Base-by-base conservation (phyloP, 352 stramenopile species). In the Phytophthora megakarya region DNA sequence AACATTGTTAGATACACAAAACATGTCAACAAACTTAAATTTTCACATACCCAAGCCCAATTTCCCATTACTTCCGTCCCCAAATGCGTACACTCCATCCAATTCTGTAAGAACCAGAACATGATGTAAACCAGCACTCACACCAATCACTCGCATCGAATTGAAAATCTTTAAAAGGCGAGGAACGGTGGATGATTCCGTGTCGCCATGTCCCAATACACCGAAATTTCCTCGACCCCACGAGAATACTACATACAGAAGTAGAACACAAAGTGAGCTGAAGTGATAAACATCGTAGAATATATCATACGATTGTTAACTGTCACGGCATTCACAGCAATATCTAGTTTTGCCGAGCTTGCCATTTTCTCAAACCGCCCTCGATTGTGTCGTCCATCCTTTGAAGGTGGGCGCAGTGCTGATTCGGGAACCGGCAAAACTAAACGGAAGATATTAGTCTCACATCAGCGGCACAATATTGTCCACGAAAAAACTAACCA, bases 1-100 rank as follows among this genome's bases (percentile, higher is more conserved):
- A 59, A 46, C 15, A 25, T 3, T 18, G 19, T 56, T 46, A 54
- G 33, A 16, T 30, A 8, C n/a, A 16, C n/a, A 49, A 7, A 16
- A 9, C 15, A 8, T 43, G 12, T 9, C 44, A 23, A 22, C 22
- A 58, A 19, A 22, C 16, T 2, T 19, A n/a, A 15, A 23, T 1
- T n/a, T 65, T 5, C 9, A 61, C 54, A 16, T 72, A 92, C 82
- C 84, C 21, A 81, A 28, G 18, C 86, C 86, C 10, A 93, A 65
- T 37, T 92, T 86, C 10, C 84, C 84, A 39, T 82, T 65, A 22
- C 67, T 76, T 1, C 83, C 83, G 15, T 87, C 76, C 12, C 86
- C 86, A 52, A 93, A 92, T 4, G 81, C 68, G 49, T 81, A 93
- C 0, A 91, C 61, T n/a, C 84, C 84, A 40, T 90, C 70, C 18